A percentile compares a stretch with the other conserved stretches of the same genome.
phyloP scores from a whole-genome alignment of 2,329 filamentous ascomycete genomes.

The Colletotrichum shisoi region DNA sequence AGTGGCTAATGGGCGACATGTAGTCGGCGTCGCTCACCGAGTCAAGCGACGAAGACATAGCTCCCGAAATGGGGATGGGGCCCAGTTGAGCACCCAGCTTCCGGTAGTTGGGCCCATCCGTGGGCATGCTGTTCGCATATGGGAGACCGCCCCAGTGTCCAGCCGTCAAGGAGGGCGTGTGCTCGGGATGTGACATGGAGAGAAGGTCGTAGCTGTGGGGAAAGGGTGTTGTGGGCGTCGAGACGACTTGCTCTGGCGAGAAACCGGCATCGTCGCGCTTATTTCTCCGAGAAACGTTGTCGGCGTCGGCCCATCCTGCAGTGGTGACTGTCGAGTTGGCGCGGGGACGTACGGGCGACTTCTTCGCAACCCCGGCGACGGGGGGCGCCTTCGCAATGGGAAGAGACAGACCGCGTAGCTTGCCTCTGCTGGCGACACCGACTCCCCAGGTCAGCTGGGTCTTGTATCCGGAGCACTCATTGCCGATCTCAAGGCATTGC shows the following conservation, averaged over 20 bases:
- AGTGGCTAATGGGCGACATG: conserved; percentile 66
- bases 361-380: conserved; percentile 60
- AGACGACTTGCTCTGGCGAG: conserved; percentile 50
- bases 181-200: conserved; percentile 59
- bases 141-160: conserved; percentile 57
- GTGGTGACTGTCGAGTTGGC: conserved; percentile 55
- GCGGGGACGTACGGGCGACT: conserved; percentile 55
- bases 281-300: conserved; percentile 48
- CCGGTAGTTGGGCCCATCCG: conserved; percentile 55
- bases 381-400: conserved; percentile 69
- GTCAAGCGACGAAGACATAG: conserved; percentile 64
- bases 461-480: conserved; percentile 95
- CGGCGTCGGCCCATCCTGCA: conserved; percentile 52
- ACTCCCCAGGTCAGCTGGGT: conserved; percentile 97
- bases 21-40: conserved; percentile 70
- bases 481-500: conserved; percentile 88
- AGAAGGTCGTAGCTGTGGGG: conserved; percentile 58
- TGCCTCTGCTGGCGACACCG: conserved; percentile 92
- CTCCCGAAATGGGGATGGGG: conserved; percentile 57
- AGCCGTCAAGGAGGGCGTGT: conserved; percentile 51
- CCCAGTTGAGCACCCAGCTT: conserved; percentile 52
- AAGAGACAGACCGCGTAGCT: conserved; percentile 86
- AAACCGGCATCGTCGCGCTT: conserved; percentile 51
- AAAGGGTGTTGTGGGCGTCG: conserved; percentile 56
- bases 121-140: conserved; percentile 55